These are phyloP conservation scores for Astrothelium macrocarpum DNA, from an alignment of 495 filamentous ascomycete genomes.

Conservation along the genomic window DNA sequence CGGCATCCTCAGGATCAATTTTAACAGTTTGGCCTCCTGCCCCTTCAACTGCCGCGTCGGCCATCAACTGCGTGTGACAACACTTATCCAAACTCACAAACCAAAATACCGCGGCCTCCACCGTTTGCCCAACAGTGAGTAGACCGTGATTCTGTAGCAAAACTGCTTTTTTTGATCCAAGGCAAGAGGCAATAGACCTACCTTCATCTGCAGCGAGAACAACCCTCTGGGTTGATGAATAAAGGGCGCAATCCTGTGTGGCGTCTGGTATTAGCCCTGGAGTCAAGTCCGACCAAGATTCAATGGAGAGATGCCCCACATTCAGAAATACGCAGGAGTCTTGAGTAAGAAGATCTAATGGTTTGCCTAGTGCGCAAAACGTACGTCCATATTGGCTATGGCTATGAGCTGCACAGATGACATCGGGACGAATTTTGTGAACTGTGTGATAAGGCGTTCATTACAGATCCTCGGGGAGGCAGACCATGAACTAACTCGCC, in stretches of 20 bases:
- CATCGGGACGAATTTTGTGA: background rate
- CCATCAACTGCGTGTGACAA: background rate
- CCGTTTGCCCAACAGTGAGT: background rate
- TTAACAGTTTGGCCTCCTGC: constrained; percentile 1
- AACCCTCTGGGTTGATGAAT: background rate
- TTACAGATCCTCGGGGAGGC: no score
- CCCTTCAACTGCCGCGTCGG: background rate
- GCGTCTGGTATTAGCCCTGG: background rate
- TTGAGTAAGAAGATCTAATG: background rate
- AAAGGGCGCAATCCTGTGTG: background rate
- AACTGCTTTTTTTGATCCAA: constrained; percentile 7
- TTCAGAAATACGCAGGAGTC: constrained; percentile 3
- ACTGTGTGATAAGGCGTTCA: no score
- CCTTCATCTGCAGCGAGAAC: constrained; percentile 6
- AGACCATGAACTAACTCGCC: no score
- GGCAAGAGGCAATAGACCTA: background rate
- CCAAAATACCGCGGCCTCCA: constrained; percentile 2
- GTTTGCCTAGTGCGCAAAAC: background rate
- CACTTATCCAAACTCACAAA: constrained; percentile 10
- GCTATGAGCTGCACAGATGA: background rate
- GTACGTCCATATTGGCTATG: constrained; percentile 3
- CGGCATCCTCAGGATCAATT: no score
- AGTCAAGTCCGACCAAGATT: background rate
- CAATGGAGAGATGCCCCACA: background rate
- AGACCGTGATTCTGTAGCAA: constrained; percentile 7